phyloP scores from a whole-genome alignment of 345 rosid species.

The Hypericum perforatum region DNA sequence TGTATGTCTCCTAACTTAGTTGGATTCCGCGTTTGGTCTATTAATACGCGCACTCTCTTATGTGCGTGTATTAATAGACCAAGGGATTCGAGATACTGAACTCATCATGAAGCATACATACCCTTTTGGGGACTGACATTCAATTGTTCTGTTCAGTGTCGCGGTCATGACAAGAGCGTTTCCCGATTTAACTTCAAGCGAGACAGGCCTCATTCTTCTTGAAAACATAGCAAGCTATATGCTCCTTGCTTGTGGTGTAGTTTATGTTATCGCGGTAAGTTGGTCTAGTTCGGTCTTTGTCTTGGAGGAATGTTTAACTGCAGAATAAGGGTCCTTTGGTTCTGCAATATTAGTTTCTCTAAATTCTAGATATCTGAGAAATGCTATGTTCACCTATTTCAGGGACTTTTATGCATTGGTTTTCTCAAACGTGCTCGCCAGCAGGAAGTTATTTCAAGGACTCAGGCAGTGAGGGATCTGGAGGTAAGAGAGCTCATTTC shows the following conservation, averaged over 20 bases:
- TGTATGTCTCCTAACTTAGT: conserved; percentile 43
- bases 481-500: conserved; percentile 64
- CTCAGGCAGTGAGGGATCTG: conserved; percentile 69
- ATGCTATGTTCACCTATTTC: conserved; percentile 6
- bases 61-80: too few species aligned
- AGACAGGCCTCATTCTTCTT: conserved; percentile 49
- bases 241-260: conserved; percentile 80
- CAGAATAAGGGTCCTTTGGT: too few species aligned
- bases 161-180: conserved; percentile 98
- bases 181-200: conserved; percentile 44
- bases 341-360: not conserved
- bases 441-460: conserved; percentile 58
- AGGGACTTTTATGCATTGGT: conserved; percentile 92
- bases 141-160: conserved; percentile 38
- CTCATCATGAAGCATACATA: not conserved
- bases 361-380: not conserved
- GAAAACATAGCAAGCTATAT: conserved; percentile 76
- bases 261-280: conserved; percentile 66
- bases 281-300: too few species aligned
- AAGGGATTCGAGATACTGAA: too few species aligned
- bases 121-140: conserved; percentile 4
- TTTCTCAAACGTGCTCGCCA: conserved; percentile 70
- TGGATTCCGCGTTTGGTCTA: conserved; percentile 5
- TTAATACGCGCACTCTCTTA: too few species aligned
- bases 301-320: too few species aligned